Percentiles rank a stretch among this genome's conserved stretches.
Conservation (phyloP, 768 basidiomycete genomes). For the Mycena latifolia region DNA sequence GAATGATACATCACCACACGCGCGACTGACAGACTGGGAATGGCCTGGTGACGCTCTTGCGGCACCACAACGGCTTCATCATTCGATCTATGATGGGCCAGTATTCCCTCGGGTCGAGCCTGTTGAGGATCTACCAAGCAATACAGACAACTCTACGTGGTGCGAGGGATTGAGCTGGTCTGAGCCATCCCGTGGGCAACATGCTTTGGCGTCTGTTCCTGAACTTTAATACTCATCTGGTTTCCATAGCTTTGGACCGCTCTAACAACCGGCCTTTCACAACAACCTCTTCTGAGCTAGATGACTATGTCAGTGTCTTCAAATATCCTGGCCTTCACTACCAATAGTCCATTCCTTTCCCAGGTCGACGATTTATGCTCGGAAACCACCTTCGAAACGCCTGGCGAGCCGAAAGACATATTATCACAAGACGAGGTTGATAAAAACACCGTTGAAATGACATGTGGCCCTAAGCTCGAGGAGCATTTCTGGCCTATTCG, state of each 20-base stretch:
- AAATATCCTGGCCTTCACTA: background rate
- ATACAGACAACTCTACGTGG: background rate
- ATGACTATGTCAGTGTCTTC: background rate
- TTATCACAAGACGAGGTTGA: constrained; percentile 15
- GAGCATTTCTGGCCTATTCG: constrained; percentile 29
- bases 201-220: background rate
- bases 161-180: constrained; percentile 12
- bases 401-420: background rate
- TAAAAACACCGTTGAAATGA: constrained; percentile 14
- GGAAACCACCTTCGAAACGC: background rate
- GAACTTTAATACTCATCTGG: background rate
- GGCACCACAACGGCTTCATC: background rate
- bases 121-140: background rate
- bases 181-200: background rate
- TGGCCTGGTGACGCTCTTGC: background rate
- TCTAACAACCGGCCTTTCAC: background rate
- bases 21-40: background rate
- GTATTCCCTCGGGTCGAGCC: background rate
- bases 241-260: constrained; percentile 3
- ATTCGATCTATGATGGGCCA: background rate
- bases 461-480: constrained; percentile 18
- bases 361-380: background rate
- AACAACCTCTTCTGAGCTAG: background rate
- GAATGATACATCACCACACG: constrained; percentile 1
- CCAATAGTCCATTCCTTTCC: background rate